Evolutionary conservation across 2,329 filamentous ascomycete genomes (phyloP), one percentile per base, ranked within the genome.

Genomic region (Colletotrichum sp.): DNA sequence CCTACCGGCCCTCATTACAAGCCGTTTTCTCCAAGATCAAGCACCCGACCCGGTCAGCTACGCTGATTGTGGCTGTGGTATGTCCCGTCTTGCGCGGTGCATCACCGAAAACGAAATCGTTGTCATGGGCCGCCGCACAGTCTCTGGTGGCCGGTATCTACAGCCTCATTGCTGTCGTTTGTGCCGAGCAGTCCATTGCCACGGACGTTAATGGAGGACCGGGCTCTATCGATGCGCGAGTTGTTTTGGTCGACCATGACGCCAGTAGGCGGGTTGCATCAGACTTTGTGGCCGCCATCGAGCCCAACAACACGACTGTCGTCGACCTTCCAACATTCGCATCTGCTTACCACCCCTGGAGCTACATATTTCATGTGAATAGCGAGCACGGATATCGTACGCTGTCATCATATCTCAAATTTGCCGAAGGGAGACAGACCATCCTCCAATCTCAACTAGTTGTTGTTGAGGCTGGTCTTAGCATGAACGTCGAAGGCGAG

Each of bases 131-230:
- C 39, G 85, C 89, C n/a, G 90, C 93, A 0, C 95, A 98, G 84
- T 88, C 90, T n/a, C 88, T 96, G 7, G 86, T 98, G 26, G 94
- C 94, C 4, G 91, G 91, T 30, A 82, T 98, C 28, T 99, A 99
- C 88, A 92, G 93, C 80, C 89, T 98, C 66, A 87, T 97, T 72
- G 93, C 93, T 39, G 87, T 93, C 62, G 88, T 95, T n/a, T 95
- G 94, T 77, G 91, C 93, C 15, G 89, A 92, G 78, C 87, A 91
- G 64, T 87, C 86, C 63, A 89, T 86, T 86, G 93, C 83, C 86
- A 95, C 84, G 82, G 95, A 85, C 88, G 91, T 87, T 8, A 84
- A 85, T 7, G 81, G 82, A 57, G 87, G 86, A 16, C 89, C 92
- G 1, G 92, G 92, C 62, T 94, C 95, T 28, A 90, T 98, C 18